Evolutionary conservation across 2,329 filamentous ascomycete genomes (phyloP), one percentile per base, ranked within the genome.

Genomic region (Talaromyces islandicus): DNA sequence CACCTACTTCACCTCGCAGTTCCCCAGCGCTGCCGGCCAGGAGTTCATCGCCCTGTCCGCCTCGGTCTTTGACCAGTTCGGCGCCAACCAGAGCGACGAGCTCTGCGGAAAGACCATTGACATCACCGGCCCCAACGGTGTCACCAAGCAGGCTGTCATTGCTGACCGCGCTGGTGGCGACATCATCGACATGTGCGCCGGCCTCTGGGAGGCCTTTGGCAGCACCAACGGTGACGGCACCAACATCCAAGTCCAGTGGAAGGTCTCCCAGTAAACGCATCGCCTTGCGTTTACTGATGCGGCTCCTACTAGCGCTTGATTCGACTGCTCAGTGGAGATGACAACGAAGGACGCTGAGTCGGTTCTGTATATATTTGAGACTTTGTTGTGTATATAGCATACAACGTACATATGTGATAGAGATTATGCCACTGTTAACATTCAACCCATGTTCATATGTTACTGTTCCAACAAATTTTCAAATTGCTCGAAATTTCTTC

Each of bases 161-260:
- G 59, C 59, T 25, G 59, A 60, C 55, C 57, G 54, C 4, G 59
- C 59, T 21, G 50, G 55, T 53, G 59, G 19, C 7, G 41, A 58
- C 38, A 60, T 60, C 29, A 60, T 60, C 29, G 59, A 60, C 17
- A 60, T 60, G 59, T 60, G 59, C 55, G 10, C 57, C 10, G 35
- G 7, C n/a, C 38, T 58, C 38, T 60, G 59, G 59, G 51, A 54
- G 51, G 59, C 25, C 32, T 60, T 60, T n/a, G 59, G 59, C 24
- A 56, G 59, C 25, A 9, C 21, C 25, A 51, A 58, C 10, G 55
- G 55, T n/a, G 59, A 60, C 24, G 59, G 59, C 19, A 60, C 59
- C 41, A 46, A 50, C 17, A 60, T 60, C 25, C 24, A 29, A 7
- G 7, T 52, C 19, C 48, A 52, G 24, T 52, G 48, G 48, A 52